A percentile compares a stretch with the other conserved stretches of the same genome.
These are phyloP conservation scores for Penicillium dipodomyicola DNA, from an alignment of 495 filamentous ascomycete species.

Conservation along the genomic window DNA sequence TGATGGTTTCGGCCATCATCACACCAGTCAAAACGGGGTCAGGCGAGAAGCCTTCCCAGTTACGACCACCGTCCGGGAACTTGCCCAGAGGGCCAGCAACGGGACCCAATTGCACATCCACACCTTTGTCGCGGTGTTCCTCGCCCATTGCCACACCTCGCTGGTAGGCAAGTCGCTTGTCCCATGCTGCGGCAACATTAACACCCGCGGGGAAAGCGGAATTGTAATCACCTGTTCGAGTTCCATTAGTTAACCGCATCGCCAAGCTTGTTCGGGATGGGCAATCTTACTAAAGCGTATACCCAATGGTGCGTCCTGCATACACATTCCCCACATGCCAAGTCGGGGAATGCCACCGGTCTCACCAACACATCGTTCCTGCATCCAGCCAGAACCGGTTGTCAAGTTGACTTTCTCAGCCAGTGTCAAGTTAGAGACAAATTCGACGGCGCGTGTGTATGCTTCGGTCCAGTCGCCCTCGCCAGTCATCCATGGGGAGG, in stretches of 20 bases:
- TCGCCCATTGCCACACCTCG: conserved; percentile 77
- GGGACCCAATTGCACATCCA: conserved; percentile 84
- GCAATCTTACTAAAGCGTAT: conserved; percentile 61
- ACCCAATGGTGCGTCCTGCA: conserved; percentile 89
- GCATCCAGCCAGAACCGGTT: conserved; percentile 80
- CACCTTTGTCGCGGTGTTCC: conserved; percentile 78
- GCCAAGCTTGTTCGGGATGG: not conserved
- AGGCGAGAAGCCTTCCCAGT: conserved; percentile 73
- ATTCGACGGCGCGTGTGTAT: conserved; percentile 70
- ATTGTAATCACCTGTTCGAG: conserved; percentile 61
- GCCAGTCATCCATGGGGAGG: conserved; percentile 75
- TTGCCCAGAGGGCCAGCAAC: conserved; percentile 84
- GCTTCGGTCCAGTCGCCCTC: conserved; percentile 75
- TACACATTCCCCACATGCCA: conserved; percentile 76
- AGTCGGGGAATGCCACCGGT: conserved; percentile 56
- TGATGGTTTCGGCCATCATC: conserved; percentile 69
- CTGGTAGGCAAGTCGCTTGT: conserved; percentile 65
- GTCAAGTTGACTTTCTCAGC: conserved; percentile 92
- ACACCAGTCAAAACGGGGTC: conserved; percentile 77
- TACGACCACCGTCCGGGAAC: conserved; percentile 74
- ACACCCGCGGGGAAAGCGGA: conserved; percentile 80
- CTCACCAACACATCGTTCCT: conserved; percentile 79
- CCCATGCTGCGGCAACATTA: conserved; percentile 79
- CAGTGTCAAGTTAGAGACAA: conserved; percentile 80
- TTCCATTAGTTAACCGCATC: conserved; percentile 12